A percentile compares a stretch with the other conserved stretches of the same genome.
Evolutionary conservation across 441 rosid genomes (phyloP).

Genomic region (Adansonia rubrostipa): DNA sequence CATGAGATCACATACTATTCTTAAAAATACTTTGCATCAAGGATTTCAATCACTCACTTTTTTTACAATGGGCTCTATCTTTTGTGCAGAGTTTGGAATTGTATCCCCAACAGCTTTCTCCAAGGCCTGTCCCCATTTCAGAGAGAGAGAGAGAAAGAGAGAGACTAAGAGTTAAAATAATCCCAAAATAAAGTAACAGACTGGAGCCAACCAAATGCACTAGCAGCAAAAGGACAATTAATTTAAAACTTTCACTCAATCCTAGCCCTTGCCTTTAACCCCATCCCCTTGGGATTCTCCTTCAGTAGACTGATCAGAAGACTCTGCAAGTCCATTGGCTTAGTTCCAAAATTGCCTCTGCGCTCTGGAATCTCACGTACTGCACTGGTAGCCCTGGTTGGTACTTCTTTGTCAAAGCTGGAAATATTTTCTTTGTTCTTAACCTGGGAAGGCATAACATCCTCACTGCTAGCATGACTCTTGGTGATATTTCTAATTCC

Average conservation of each 20-base stretch:
- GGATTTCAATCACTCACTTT: constrained; percentile 55
- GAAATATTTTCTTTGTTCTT: constrained; percentile 57
- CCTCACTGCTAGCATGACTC: constrained; percentile 47
- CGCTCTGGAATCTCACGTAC: constrained; percentile 48
- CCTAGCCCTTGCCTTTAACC: constrained; percentile 65
- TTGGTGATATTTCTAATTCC: constrained; percentile 54
- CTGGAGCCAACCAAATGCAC: constrained; percentile 9
- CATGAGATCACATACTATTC: constrained; percentile 33
- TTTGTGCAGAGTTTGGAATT: constrained; percentile 63
- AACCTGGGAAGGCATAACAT: constrained; percentile 41
- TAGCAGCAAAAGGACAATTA: constrained; percentile 17
- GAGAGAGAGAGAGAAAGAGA: constrained; percentile 24
- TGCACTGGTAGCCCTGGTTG: constrained; percentile 42
- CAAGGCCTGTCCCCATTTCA: constrained; percentile 55
- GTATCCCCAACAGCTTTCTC: constrained; percentile 81
- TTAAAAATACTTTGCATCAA: constrained; percentile 31
- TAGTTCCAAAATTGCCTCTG: constrained; percentile 50
- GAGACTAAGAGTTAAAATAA: constrained; percentile 23
- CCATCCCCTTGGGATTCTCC: constrained; percentile 83
- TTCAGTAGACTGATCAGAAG: constrained; percentile 60
- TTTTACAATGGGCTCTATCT: constrained; percentile 72
- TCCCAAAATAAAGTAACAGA: constrained; percentile 8
- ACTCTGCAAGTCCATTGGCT: constrained; percentile 68
- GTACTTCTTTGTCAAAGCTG: constrained; percentile 60
- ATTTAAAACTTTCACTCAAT: constrained; percentile 19